Conservation (phyloP, 768 basidiomycete species). For the Roridomyces roridus region DNA sequence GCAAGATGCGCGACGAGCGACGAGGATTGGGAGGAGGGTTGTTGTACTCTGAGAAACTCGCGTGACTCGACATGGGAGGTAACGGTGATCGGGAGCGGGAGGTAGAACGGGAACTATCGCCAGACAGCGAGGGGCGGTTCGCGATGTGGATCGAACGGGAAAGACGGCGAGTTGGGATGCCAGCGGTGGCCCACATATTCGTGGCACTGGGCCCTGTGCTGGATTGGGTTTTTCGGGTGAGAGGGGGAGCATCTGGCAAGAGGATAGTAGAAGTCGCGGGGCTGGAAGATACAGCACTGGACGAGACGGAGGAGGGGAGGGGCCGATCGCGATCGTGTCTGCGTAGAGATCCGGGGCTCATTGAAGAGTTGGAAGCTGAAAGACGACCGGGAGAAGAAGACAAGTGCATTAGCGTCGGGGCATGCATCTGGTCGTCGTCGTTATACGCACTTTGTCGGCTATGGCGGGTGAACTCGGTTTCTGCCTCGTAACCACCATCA, state of each 20-base stretch:
- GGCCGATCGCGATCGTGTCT: constrained; percentile 65
- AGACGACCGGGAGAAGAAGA: constrained; percentile 60
- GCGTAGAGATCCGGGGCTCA: constrained; percentile 72
- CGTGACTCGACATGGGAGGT: constrained; percentile 69
- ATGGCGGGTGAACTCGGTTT: constrained; percentile 68
- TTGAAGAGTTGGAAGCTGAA: constrained; percentile 71
- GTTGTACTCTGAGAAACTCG: constrained; percentile 66
- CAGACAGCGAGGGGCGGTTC: constrained; percentile 67
- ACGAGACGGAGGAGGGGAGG: constrained; percentile 59
- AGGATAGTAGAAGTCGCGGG: constrained; percentile 65
- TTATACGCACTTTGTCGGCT: constrained; percentile 79
- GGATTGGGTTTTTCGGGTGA: constrained; percentile 61
- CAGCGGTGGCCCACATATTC: constrained; percentile 61
- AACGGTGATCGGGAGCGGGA: constrained; percentile 95
- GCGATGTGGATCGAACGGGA: constrained; percentile 86
- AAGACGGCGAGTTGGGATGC: constrained; percentile 75
- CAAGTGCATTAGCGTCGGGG: constrained; percentile 57
- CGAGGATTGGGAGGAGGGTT: constrained; percentile 59
- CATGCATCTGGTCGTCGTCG: constrained; percentile 43
- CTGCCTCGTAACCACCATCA: constrained; percentile 85
- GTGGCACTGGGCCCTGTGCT: constrained; percentile 46
- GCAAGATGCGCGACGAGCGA: constrained; percentile 80
- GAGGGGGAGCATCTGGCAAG: constrained; percentile 62
- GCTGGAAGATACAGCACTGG: constrained; percentile 61
- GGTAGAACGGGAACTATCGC: constrained; percentile 89